Evolutionary conservation across 2,329 filamentous ascomycete genomes (phyloP), one percentile per base, ranked within the genome.

Genomic region (Aspergillus ochraceoroseus): DNA sequence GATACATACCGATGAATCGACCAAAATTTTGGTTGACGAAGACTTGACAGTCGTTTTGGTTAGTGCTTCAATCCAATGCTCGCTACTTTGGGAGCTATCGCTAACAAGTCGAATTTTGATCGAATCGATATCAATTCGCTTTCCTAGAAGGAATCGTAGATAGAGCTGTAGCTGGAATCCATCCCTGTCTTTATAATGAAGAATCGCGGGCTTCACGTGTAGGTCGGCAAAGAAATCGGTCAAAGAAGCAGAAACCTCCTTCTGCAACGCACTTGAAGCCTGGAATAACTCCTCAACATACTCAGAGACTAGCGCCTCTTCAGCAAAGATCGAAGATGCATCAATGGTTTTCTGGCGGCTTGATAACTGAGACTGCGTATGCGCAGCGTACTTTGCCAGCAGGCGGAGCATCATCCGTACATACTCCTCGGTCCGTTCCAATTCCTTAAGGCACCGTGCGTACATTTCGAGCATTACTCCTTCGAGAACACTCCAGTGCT

Each of bases 401-500:
- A 95, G 69, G 54, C 84, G 83, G 9, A 95, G 70, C 6, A 87
- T 74, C 6, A 85, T 81, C 15, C 79, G 77, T 11, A 89, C 80
- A 55, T 88, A 94, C 47, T 94, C 87, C 37, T 90, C 84, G 44
- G 80, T 80, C 9, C 80, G 79, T 33, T 83, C 73, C 18, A 95
- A 74, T 52, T 86, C 76, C 49, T 85, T 83, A 18, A 98, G 73
- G 61, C 89, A 96, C 33, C 78, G 76, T 0, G 85, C 79, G 59
- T 95, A 92, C 74, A 95, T 83, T 49, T 86, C 78, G 4, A 96
- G 74, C 76, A 95, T 85, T 0, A 83, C 83, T 3, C 87, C 71
- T 58, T 96, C 88, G 8, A 95, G 72, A 1, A 82, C 70, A 38
- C 76, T 80, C 89, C 92, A 96, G 31, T 82, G 78, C 41, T 77